Conservation (phyloP, 805 yeast genomes). For the Saccharomycopsis javanensis region DNA sequence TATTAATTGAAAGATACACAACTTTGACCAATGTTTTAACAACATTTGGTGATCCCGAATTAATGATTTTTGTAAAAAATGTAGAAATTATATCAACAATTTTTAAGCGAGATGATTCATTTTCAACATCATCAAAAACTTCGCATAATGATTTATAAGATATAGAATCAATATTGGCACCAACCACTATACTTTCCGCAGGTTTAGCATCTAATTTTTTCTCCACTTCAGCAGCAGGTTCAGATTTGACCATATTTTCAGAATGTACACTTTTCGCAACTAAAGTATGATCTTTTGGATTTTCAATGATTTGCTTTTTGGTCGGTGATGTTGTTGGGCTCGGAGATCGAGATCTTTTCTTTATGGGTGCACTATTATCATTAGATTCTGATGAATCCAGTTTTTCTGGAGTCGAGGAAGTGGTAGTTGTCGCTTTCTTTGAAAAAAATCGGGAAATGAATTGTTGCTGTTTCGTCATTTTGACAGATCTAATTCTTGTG, state of each 20-base stretch:
- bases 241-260: not conserved
- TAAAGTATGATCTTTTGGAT: not conserved
- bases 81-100: slow-evolving; percentile 68
- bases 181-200: not conserved
- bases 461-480: not conserved
- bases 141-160: slow-evolving; percentile 40
- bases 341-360: not conserved
- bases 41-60: slow-evolving; percentile 27
- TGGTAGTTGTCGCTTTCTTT: not conserved
- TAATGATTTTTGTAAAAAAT: slow-evolving; percentile 57
- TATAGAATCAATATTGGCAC: slow-evolving; percentile 19
- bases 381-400: not conserved
- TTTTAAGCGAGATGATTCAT: slow-evolving; percentile 73
- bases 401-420: too few species aligned
- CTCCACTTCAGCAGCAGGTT: not conserved
- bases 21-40: slow-evolving; percentile 52
- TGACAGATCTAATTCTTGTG: not conserved
- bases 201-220: not conserved
- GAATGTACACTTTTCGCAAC: not conserved
- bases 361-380: not conserved
- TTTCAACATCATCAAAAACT: slow-evolving; percentile 69
- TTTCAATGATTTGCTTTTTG: not conserved
- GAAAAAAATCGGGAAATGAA: not conserved
- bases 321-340: not conserved
- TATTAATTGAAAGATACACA: slow-evolving; percentile 77